phyloP scores from a whole-genome alignment of 2,329 filamentous ascomycete genomes.

The Pseudocercospora crystallina region DNA sequence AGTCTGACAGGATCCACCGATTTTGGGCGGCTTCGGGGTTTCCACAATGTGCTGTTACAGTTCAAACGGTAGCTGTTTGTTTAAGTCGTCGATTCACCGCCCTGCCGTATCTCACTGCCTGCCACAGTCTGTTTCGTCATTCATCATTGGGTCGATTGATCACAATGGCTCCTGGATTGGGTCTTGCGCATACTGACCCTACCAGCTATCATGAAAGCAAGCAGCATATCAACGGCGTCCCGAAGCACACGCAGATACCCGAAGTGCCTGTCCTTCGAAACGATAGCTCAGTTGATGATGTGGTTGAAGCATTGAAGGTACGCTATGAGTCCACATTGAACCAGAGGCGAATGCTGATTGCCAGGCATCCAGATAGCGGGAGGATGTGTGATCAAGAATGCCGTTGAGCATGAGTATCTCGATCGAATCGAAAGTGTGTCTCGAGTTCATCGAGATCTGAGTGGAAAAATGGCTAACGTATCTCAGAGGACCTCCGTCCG shows the following conservation, averaged over 20 bases:
- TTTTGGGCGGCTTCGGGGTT: too few species aligned
- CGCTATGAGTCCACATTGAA: neutral
- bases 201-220: constrained; percentile 7
- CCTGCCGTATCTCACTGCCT: neutral
- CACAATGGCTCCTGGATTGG: constrained; percentile 5
- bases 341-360: neutral
- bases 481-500: constrained; percentile 2
- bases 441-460: neutral
- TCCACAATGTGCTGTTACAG: neutral
- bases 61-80: neutral
- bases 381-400: constrained; percentile 7
- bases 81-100: neutral
- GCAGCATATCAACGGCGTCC: neutral
- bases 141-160: neutral
- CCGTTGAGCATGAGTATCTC: neutral
- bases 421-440: constrained; percentile 2
- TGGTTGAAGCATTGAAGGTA: constrained; percentile 7
- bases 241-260: neutral
- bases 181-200: constrained; percentile 8
- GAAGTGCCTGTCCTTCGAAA: constrained; percentile 3
- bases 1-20: too few species aligned
- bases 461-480: neutral
- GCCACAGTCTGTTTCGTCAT: too few species aligned
- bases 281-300: constrained; percentile 3
- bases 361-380: neutral